A percentile compares a stretch with the other conserved stretches of the same genome.
These are phyloP conservation scores for Priceomyces haplophilus DNA, from an alignment of 805 yeast genomes.

Conservation along the genomic window DNA sequence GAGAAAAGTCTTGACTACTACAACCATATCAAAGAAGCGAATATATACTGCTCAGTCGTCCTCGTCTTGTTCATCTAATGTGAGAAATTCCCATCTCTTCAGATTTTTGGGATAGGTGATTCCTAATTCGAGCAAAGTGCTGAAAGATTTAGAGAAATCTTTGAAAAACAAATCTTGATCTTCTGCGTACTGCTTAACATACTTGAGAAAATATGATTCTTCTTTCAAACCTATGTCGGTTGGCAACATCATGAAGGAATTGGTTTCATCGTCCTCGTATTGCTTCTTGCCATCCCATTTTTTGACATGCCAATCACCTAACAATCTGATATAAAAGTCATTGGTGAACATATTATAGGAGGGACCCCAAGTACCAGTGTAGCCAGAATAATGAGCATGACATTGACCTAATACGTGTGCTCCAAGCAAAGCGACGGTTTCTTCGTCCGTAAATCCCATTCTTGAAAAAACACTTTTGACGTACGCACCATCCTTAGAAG, in stretches of 20 bases:
- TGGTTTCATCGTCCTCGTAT: constrained; percentile 38
- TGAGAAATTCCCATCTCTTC: constrained; percentile 50
- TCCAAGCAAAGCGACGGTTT: constrained; percentile 41
- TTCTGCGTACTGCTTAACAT: constrained; percentile 47
- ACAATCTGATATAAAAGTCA: constrained; percentile 36
- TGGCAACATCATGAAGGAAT: constrained; percentile 53
- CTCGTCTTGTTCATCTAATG: constrained; percentile 65
- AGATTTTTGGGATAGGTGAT: constrained; percentile 48
- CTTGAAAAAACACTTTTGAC: constrained; percentile 61
- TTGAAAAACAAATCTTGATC: constrained; percentile 48
- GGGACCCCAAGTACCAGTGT: constrained; percentile 46
- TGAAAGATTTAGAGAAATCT: constrained; percentile 47
- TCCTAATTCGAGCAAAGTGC: constrained; percentile 45
- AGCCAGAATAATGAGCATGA: constrained; percentile 37
- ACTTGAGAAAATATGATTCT: constrained; percentile 44
- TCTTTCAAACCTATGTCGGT: constrained; percentile 53
- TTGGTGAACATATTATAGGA: constrained; percentile 40
- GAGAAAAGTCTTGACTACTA: too few species aligned
- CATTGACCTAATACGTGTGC: constrained; percentile 43
- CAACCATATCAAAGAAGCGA: too few species aligned
- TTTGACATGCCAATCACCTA: constrained; percentile 53
- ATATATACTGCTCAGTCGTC: not conserved
- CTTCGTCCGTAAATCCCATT: constrained; percentile 43
- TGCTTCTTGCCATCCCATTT: constrained; percentile 42
- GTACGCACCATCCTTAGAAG: constrained; percentile 60